Base-by-base conservation (phyloP, 305 asterid species). In the Petunia hybrid region DNA sequence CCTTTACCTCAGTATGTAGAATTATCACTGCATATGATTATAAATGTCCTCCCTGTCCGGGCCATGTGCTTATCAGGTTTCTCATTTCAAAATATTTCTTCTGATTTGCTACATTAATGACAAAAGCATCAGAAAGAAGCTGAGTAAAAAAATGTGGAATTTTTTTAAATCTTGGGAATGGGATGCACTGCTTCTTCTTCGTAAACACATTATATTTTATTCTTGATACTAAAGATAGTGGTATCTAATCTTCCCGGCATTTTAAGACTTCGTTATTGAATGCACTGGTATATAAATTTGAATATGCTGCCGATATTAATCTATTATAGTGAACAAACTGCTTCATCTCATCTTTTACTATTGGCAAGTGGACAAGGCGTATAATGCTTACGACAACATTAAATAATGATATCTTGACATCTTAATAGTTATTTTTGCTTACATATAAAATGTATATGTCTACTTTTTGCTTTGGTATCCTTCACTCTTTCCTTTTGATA, bases 381-480 rank as follows among this genome's bases (percentile, higher is more conserved):
- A 2, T 81, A 8, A 13, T 80, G 45, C n/a, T 55, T 57, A 9
- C 3, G 53, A 38, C 14, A 80, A 61, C 41, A 63, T 84, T 74
- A 81, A 22, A 82, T 82, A 80, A 64, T 80, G 22, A 13, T 63
- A 61, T 81, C 61, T 85, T 61, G 83, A 83, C 71, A 46, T 83
- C 67, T 84, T 65, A 78, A 53, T 85, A 57, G 84, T 73, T 82
- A 75, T 82, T 22, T 53, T 59, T 83, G 69, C 82, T 83, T 59
- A 64, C 83, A 82, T 83, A 14, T 87, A 87, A 91, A 81, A 86
- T 48, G 80, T 83, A 81, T 83, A 60, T 89, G 82, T 81, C 78
- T 89, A 89, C 89, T 12, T 80, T 88, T 82, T 81, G 83, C 76
- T 86, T 89, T 85, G 90, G 92, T 89, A 78, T 87, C 93, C 90